phyloP scores from a whole-genome alignment of 176 grass and related monocot genomes.

The Phoenix roebelenii region DNA sequence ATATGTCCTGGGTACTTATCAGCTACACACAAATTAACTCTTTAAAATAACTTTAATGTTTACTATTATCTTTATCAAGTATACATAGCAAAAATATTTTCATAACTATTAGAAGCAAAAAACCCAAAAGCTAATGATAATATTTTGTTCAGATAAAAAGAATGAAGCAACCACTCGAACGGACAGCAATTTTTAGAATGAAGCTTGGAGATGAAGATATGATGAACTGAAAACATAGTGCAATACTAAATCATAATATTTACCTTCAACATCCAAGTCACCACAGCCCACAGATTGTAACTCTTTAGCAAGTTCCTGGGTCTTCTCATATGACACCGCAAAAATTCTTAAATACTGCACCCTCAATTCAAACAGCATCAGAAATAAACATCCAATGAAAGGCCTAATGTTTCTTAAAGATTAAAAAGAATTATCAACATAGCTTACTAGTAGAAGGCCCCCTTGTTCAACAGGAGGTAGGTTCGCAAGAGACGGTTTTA shows the following conservation, averaged over 20 bases:
- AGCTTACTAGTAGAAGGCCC: slow-evolving; percentile 66
- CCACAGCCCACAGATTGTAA: slow-evolving; percentile 91
- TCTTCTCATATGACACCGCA: slow-evolving; percentile 85
- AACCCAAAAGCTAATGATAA: no score
- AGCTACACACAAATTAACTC: no score
- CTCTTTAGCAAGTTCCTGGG: slow-evolving; percentile 88
- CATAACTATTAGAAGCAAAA: no score
- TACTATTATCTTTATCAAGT: no score
- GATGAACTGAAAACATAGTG: no score
- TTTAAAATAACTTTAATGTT: no score
- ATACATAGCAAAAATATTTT: no score
- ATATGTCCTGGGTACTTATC: no score
- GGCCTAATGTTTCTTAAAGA: slow-evolving; percentile 2
- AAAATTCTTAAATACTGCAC: slow-evolving; percentile 87
- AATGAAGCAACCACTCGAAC: no score
- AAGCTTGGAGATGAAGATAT: no score
- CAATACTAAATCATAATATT: background rate
- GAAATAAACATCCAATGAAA: slow-evolving; percentile 11
- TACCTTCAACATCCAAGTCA: slow-evolving; percentile 99
- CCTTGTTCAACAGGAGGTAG: slow-evolving; percentile 79
- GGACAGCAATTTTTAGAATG: no score
- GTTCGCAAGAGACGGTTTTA: slow-evolving; percentile 81
- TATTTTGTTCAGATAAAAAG: no score
- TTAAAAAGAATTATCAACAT: slow-evolving; percentile 8
- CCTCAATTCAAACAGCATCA: slow-evolving; percentile 25